Percentiles rank a stretch among this genome's conserved stretches.
Evolutionary conservation across 2,329 filamentous ascomycete genomes (phyloP).

Genomic region (Trichoderma brevicompactum): DNA sequence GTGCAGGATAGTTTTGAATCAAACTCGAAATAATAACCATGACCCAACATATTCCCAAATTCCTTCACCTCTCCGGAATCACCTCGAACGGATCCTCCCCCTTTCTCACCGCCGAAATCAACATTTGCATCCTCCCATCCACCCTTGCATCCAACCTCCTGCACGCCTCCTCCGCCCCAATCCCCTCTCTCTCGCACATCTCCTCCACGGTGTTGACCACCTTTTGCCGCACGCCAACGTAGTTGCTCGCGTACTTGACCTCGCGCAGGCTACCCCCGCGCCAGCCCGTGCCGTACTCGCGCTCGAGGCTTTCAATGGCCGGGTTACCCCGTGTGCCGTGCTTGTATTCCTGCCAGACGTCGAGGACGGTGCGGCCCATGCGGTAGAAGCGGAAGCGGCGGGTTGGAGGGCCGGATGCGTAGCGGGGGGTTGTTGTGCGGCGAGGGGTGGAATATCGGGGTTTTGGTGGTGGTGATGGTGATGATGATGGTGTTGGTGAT

Average conservation of each 20-base stretch:
- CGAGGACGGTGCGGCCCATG: constrained; percentile 35
- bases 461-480: neutral
- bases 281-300: constrained; percentile 33
- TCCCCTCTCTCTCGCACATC: constrained; percentile 26
- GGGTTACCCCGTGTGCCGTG: constrained; percentile 33
- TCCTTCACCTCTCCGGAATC: constrained; percentile 26
- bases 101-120: constrained; percentile 33
- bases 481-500: constrained; percentile 26
- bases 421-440: constrained; percentile 29
- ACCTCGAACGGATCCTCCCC: constrained; percentile 34
- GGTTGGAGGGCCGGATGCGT: constrained; percentile 31
- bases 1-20: neutral
- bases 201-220: constrained; percentile 33
- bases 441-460: constrained; percentile 34
- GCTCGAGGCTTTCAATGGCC: constrained; percentile 34
- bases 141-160: constrained; percentile 32
- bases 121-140: constrained; percentile 35
- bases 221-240: constrained; percentile 34
- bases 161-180: constrained; percentile 28
- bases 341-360: constrained; percentile 37
- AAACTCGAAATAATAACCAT: neutral
- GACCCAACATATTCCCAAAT: too few relatives aligned
- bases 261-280: constrained; percentile 31
- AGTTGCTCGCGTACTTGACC: constrained; percentile 38
- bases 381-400: constrained; percentile 34